Percentiles rank a stretch among this genome's conserved stretches.
Conservation (phyloP, 1,139 yeast genomes). For the Blastobotrys indianensis region DNA sequence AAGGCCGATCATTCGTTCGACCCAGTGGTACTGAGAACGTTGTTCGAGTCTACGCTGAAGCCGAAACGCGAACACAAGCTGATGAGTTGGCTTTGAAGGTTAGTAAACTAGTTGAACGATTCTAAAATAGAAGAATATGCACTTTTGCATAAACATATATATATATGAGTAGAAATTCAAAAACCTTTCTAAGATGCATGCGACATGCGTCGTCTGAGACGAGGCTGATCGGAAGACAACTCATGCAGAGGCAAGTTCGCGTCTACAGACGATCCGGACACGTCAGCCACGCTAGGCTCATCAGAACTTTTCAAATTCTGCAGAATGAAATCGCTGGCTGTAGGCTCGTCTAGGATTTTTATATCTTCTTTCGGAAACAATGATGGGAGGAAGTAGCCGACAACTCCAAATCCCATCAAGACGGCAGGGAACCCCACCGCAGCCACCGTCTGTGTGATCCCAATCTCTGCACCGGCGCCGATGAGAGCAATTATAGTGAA, state of each 20-base stretch:
- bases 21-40: conserved; percentile 99
- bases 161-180: no score
- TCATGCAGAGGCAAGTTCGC: background rate
- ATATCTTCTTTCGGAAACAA: conserved; percentile 61
- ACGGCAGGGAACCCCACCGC: conserved; percentile 96
- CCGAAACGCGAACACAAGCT: conserved; percentile 49
- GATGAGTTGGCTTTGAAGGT: conserved; percentile 52
- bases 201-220: background rate
- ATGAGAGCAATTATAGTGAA: conserved; percentile 55
- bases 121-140: conserved; percentile 8
- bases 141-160: no score
- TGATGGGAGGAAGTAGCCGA: conserved; percentile 55
- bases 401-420: conserved; percentile 57
- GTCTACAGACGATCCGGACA: no score
- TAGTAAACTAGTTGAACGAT: conserved; percentile 27
- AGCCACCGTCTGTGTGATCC: conserved; percentile 77
- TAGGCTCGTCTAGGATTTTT: conserved; percentile 60
- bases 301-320: conserved; percentile 25
- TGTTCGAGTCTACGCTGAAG: conserved; percentile 93
- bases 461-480: conserved; percentile 77
- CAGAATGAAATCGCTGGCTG: conserved; percentile 56
- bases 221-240: background rate
- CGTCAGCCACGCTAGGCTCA: no score
- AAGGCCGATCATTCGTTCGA: conserved; percentile 86
- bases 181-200: background rate